These are phyloP conservation scores for Fragaria ananassa DNA, from an alignment of 306 rosid genomes.

Conservation along the genomic window DNA sequence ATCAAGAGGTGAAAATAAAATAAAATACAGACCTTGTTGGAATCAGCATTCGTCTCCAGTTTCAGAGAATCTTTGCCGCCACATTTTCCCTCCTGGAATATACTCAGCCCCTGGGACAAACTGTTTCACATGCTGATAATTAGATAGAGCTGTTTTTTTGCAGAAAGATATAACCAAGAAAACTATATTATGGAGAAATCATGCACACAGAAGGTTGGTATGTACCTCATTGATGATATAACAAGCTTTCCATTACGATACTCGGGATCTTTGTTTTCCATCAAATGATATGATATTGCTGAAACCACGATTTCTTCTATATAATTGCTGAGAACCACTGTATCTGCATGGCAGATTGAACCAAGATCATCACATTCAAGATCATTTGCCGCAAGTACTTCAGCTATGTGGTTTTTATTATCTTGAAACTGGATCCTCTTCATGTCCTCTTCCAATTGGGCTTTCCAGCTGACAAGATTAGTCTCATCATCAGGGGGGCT, in stretches of 20 bases:
- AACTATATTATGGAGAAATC: conserved; percentile 5
- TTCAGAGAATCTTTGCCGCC: conserved; percentile 59
- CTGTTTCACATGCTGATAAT: conserved; percentile 48
- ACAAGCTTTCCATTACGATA: conserved; percentile 91
- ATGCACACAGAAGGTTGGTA: conserved; percentile 1
- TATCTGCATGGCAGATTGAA: conserved; percentile 65
- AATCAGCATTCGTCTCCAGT: conserved; percentile 58
- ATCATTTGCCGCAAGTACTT: conserved; percentile 80
- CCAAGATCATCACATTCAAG: conserved; percentile 76
- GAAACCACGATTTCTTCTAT: conserved; percentile 83
- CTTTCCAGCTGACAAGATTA: conserved; percentile 58
- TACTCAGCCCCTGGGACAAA: conserved; percentile 79
- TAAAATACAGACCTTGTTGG: conserved; percentile 54
- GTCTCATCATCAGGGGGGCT: conserved; percentile 72
- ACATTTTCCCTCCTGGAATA: conserved; percentile 68
- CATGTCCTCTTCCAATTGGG: conserved; percentile 70
- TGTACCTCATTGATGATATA: conserved; percentile 73
- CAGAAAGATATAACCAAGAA: background rate
- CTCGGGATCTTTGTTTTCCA: conserved; percentile 58
- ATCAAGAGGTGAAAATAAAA: conserved; percentile 7
- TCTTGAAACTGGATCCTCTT: conserved; percentile 64
- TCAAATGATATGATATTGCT: conserved; percentile 72
- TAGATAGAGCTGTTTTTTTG: conserved; percentile 12
- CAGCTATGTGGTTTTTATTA: conserved; percentile 83
- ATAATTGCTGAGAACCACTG: conserved; percentile 49